A percentile compares a stretch with the other conserved stretches of the same genome.
Evolutionary conservation across 306 rosid species (phyloP).

Genomic region (Malus orientalis): DNA sequence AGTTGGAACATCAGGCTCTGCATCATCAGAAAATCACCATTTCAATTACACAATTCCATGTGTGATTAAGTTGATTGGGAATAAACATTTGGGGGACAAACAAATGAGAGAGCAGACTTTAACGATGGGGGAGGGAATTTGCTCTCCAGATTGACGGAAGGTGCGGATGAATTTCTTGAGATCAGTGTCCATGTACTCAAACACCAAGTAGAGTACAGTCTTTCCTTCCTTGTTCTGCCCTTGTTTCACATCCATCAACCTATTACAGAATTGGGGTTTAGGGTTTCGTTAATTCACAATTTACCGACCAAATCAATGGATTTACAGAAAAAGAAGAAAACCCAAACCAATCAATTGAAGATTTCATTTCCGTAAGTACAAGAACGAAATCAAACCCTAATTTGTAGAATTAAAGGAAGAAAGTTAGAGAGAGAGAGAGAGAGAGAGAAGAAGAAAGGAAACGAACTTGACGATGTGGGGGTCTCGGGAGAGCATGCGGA

Average conservation of each 20-base stretch:
- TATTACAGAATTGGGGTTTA: not conserved
- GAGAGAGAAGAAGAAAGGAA: not conserved
- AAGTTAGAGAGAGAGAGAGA: not conserved
- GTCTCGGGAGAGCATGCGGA: constrained; percentile 92
- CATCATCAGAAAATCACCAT: not conserved
- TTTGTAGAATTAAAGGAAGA: not conserved
- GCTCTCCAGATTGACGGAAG: constrained; percentile 57
- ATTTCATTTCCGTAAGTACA: not conserved
- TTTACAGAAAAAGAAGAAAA: not conserved
- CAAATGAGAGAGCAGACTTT: constrained; percentile 26
- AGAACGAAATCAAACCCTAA: not conserved
- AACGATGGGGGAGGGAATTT: constrained; percentile 35
- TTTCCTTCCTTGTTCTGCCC: constrained; percentile 88
- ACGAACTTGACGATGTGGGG: constrained; percentile 72
- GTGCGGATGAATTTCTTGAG: constrained; percentile 68
- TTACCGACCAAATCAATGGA: not conserved
- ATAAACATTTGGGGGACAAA: not conserved
- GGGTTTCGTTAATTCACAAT: not conserved
- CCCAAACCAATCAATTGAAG: not conserved
- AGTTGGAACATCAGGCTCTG: constrained; percentile 91
- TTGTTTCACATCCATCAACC: constrained; percentile 87
- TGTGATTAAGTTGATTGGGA: not conserved
- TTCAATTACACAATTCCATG: not conserved
- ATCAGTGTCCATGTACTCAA: constrained; percentile 91
- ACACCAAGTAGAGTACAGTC: constrained; percentile 83